Evolutionary conservation across 176 grass and related monocot species (phyloP), one percentile per base, ranked within the genome.

Genomic region (Coix lacrymajobi): DNA sequence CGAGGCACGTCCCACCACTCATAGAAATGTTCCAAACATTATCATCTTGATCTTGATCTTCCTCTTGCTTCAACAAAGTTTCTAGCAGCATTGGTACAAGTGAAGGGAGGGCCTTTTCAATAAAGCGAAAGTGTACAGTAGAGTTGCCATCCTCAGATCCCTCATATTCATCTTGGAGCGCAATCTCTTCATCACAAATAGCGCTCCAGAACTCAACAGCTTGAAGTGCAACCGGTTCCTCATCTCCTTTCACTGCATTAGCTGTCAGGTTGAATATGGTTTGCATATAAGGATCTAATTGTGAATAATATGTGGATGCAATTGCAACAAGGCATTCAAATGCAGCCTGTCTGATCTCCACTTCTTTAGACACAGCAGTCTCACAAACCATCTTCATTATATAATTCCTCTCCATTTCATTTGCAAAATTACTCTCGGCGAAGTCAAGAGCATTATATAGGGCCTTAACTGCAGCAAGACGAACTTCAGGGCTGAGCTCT

Each of bases 311-410:
- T 78, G 86, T 97, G 20, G 94, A 94, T 52, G 89, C 94, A 67
- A 97, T 94, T 52, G 94, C 88, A 67, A 94, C 94, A 62, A 97
- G 89, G 80, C 94, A 97, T 79, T 97, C 94, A 68, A 92, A 87
- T 43, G 94, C 87, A 15, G 92, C 87, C 84, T 94, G 92, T 34
- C 94, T 94, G 37, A 97, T 94, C 65, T 97, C 89, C 31, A 78
- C 25, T 71, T 94, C 92, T 77, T 97, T 97, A 4, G 89, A 92
- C 45, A 94, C 69, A 74, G 92, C 83, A 57, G 89, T 92, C 36
- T 97, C 94, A 66, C 94, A 97, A 19, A 97, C 84, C 66, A 97
- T 80, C 75, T 97, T 97, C 89, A 97, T 97, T 54, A 97, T 97
- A 76, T 88, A 94, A 44, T 86, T 92, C 72, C 94, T 97, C 83